Base-by-base conservation (phyloP, 2,329 filamentous ascomycete species). In the Chaetomiaceae sp. region DNA sequence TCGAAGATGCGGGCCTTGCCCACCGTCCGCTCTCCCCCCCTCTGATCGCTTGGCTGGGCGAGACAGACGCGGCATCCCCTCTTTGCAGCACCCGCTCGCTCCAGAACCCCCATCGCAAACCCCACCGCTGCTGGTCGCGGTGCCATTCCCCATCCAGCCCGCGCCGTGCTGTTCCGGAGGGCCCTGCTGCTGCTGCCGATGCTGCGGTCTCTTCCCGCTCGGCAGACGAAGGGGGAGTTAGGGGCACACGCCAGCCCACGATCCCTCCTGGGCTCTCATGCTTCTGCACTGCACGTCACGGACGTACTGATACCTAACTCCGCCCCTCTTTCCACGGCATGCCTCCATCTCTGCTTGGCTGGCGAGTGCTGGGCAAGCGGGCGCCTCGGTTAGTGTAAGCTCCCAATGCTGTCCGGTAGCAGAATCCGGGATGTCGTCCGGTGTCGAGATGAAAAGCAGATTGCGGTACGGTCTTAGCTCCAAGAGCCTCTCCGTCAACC, bases 171-270 rank as follows among this genome's bases (percentile, higher is more conserved):
- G 43, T 42, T 53, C 46, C 46, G 41, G 47, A 44, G 48, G 38
- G 38, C 48, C 38, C 45, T 20, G 17, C 4, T 30, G 12, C 26
- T 15, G 6, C 15, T 42, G 24, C 39, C 36, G 26, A 18, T 50
- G 37, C 29, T 46, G 38, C 34, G 36, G 45, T 51, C 42, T 40
- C 53, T 52, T 56, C 53, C 47, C 51, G 51, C 50, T 52, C 53
- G 53, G 51, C 53, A 56, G 45, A 52, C 26, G 35, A 26, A 22
- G 36, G 38, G 35, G 30, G 37, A 26, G 42, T 37, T 33, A 47
- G 47, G 33, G 38, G 24, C 27, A 26, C 18, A 19, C 9, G 7
- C 19, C 15, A 14, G 7, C 17, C 17, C 10, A 20, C 22, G 29
- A 11, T 29, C 12, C 9, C 8, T n/a, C n/a, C 15, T 14, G 27